Evolutionary conservation across 257 asterid genomes (phyloP), one percentile per base, ranked within the genome.

Genomic region (Solanum bulbocastanum): DNA sequence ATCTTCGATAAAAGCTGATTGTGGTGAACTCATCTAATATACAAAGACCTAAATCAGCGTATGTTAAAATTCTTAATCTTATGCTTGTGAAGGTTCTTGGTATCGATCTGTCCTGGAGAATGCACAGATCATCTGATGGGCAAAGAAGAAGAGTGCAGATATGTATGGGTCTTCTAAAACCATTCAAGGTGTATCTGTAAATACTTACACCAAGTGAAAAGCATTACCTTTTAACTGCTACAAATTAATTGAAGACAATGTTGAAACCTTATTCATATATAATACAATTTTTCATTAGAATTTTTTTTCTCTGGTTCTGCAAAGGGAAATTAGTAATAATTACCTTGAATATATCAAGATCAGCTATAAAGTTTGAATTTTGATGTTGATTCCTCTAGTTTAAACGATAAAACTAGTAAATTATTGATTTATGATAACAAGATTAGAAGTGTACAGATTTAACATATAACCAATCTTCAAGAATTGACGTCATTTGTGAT

Each of bases 121-220:
- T 97, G 98, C 99, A 97, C 88, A 96, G 93, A 89, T 97, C 92
- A 87, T 96, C 99, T 18, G 99, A 97, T 88, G 99, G 99, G 81
- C 99, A 97, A 89, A 93, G 98, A 90, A 92, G 99, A 90, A 91
- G 98, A 89, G 98, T 97, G 65, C 99, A 97, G 90, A 96, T 97
- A 74, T 96, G 98, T 88, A 96, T 97, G 98, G 99, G 99, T 87
- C 98, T 97, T 89, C 93, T 97, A 75, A 96, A 93, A 92, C 98
- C 98, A 84, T 97, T 93, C 92, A 96, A 95, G 98, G 99, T 96
- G 90, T 39, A 46, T 32, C 11, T 22, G 23, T 12, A 36, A 6
- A 16, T 33, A 46, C 74, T 15, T 58, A 35, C 86, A 62, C 65
- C 10, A 7, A 30, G 79, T n/a, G 18, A n/a, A 22, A 6, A n/a